A percentile compares a stretch with the other conserved stretches of the same genome.
Evolutionary conservation across 2,329 filamentous ascomycete species (phyloP).

Genomic region (Aaosphaeria arxii): DNA sequence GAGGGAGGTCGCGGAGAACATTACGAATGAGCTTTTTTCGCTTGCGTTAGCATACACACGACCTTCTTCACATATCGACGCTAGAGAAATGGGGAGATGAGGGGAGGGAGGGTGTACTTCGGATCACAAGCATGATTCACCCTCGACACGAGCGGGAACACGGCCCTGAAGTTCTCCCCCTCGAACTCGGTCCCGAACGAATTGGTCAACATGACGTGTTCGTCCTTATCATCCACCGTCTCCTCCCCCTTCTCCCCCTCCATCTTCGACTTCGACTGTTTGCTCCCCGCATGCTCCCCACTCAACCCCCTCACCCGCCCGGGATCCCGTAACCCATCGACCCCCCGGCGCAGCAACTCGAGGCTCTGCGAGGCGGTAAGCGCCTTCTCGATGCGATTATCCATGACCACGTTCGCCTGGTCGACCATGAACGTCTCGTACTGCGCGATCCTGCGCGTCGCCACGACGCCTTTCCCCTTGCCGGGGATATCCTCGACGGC

Average conservation of each 20-base stretch:
- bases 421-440: slow-evolving; percentile 25
- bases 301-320: slow-evolving; percentile 14
- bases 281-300: slow-evolving; percentile 3
- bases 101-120: slow-evolving; percentile 4
- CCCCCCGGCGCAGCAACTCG: slow-evolving; percentile 9
- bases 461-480: slow-evolving; percentile 19
- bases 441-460: slow-evolving; percentile 13
- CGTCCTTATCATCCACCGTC: slow-evolving; percentile 7
- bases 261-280: neutral
- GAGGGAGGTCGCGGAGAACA: slow-evolving; percentile 19
- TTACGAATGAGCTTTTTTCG: slow-evolving; percentile 15
- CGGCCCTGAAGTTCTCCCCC: slow-evolving; percentile 6
- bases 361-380: slow-evolving; percentile 1
- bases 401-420: slow-evolving; percentile 15
- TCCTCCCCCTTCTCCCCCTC: neutral
- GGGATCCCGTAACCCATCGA: slow-evolving; percentile 9
- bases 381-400: slow-evolving; percentile 6
- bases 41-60: neutral
- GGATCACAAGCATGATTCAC: slow-evolving; percentile 22
- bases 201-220: slow-evolving; percentile 21
- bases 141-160: slow-evolving; percentile 20
- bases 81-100: neutral
- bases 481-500: slow-evolving; percentile 11
- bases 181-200: slow-evolving; percentile 16
- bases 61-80: neutral